Percentiles rank a stretch among this genome's conserved stretches.
phyloP scores from a whole-genome alignment of 139 green algal genomes.

The Chlorella ohadii region DNA sequence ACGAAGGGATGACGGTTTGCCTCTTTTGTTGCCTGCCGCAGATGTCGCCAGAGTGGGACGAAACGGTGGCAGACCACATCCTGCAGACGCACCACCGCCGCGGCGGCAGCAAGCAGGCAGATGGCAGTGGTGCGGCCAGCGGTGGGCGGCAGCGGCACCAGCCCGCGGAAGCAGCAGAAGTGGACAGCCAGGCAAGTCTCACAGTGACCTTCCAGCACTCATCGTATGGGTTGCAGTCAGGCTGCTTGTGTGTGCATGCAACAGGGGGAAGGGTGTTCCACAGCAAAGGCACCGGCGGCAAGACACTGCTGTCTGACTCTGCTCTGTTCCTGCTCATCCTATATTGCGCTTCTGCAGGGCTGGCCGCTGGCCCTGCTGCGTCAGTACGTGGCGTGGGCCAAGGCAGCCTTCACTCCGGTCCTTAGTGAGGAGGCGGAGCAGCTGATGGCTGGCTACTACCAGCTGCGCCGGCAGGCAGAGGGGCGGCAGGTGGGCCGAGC shows the following conservation, averaged over 20 bases:
- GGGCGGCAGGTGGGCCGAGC: conserved; percentile 57
- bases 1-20: no score
- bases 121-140: background rate
- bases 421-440: conserved; percentile 64
- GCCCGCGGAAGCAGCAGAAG: background rate
- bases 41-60: conserved; percentile 63
- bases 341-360: background rate
- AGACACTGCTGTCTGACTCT: no score
- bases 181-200: background rate
- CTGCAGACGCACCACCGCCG: conserved; percentile 56
- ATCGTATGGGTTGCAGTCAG: no score
- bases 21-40: conserved; percentile 29
- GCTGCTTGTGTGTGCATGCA: no score
- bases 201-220: no score
- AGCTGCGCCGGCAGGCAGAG: conserved; percentile 53
- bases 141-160: background rate
- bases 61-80: conserved; percentile 76
- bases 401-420: conserved; percentile 48
- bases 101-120: background rate
- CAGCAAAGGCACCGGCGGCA: no score
- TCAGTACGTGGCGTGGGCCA: conserved; percentile 83
- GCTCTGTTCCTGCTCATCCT: no score
- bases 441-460: conserved; percentile 84
- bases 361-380: conserved; percentile 74
- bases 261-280: no score